A percentile compares a stretch with the other conserved stretches of the same genome.
Conservation (phyloP, 371 early-diverging fungal species). For the Zancudomyces culisetae region DNA sequence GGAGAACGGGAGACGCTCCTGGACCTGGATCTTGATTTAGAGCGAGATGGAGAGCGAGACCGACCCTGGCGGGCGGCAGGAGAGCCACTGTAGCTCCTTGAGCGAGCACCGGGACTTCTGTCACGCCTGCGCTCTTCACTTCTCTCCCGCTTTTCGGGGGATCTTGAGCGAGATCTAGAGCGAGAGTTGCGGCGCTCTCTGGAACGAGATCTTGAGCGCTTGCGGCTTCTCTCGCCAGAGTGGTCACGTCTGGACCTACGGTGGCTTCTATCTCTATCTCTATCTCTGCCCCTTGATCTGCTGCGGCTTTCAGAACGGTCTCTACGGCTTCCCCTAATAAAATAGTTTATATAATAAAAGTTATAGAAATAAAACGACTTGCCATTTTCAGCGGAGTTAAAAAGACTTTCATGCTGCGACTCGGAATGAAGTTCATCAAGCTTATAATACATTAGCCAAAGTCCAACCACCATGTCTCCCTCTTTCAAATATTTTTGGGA, state of each 20-base stretch:
- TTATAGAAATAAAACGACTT: neutral
- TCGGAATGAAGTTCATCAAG: neutral
- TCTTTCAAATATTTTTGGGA: too few relatives aligned
- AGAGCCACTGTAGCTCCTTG: too few relatives aligned
- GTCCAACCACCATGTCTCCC: too few relatives aligned
- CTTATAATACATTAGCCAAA: neutral
- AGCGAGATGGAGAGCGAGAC: neutral
- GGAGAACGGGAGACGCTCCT: neutral
- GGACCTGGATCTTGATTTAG: neutral
- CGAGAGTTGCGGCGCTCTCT: neutral
- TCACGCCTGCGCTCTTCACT: too few relatives aligned
- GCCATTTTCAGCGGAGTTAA: neutral
- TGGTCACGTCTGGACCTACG: neutral
- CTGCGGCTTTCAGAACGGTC: neutral
- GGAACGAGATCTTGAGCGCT: neutral
- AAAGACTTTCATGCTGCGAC: neutral
- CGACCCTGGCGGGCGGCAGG: too few relatives aligned
- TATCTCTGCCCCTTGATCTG: neutral
- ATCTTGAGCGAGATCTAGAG: neutral
- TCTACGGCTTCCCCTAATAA: neutral
- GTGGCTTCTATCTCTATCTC: too few relatives aligned
- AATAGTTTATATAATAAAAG: neutral
- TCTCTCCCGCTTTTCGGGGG: too few relatives aligned
- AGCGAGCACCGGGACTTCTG: too few relatives aligned
- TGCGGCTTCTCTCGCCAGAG: neutral